Evolutionary conservation across 345 rosid species (phyloP), one percentile per base, ranked within the genome.

Genomic region (Erysimum cheiranthoides): DNA sequence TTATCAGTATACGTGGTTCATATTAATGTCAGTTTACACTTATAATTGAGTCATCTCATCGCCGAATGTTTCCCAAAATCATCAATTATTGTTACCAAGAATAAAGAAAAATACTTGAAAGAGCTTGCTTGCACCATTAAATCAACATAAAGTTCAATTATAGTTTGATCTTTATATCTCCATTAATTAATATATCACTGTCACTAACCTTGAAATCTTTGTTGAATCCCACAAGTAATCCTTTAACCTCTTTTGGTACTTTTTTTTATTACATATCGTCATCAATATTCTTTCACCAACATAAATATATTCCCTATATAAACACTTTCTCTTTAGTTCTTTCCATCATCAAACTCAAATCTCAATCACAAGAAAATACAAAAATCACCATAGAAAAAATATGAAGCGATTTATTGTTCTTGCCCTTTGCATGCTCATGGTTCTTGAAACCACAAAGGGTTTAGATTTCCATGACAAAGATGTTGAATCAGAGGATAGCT

Each of bases 401-500:
- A 75, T 79, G 77, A 80, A 73, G 64, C 83, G 53, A 43, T 27
- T 81, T 32, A 31, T 82, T 68, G 14, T 85, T 32, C 75, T 75
- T 53, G 80, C 74, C 11, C 61, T 87, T 43, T 79, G 82, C 11
- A 54, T 86, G 35, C 80, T 80, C 74, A 45, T 89, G 72, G 71
- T 89, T 65, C 70, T 85, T 13, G 84, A 82, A 39, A 61, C 75
- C 1, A 74, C 84, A 2, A 65, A 83, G 63, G 49, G 96, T 78
- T 82, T 94, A 38, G 96, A 94, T 57, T 86, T 84, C 84, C 85
- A 84, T 25, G 89, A 87, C 45, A 84, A 79, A 67, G 96, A 94
- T 9, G 61, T 94, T 70, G 88, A 61, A 10, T 80, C 92, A 0
- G 96, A 93, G 46, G 88, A 93, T 17, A 83, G 83, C 32, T 67